Base-by-base conservation (phyloP, 2,329 filamentous ascomycete species). In the Alternaria solani region DNA sequence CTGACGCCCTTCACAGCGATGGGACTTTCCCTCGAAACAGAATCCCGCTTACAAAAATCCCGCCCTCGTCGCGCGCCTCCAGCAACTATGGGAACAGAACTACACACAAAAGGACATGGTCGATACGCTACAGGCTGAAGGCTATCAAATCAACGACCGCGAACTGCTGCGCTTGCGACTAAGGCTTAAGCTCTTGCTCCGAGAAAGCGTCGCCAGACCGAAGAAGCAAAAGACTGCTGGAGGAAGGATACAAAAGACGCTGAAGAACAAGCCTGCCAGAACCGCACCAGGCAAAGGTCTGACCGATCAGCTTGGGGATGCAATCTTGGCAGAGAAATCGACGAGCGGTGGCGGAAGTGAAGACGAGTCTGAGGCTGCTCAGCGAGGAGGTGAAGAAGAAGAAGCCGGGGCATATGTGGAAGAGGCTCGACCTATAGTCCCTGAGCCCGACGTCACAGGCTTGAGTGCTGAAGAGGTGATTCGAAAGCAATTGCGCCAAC, bases 11-110 rank as follows among this genome's bases (percentile, higher is more conserved):
- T 63, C 20, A 38, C 30, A 80, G 72, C 84, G 87, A 75, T 95
- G 92, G 92, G 86, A 87, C 7, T 94, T 95, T 68, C 91, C 91
- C 14, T 87, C 85, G 59, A 92, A 92, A 75, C 88, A 91, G 67
- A 88, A 89, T 61, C 88, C 88, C 0, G 88, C 89, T 1, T 87
- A 93, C 73, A 91, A 90, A 71, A 90, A 93, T 73, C 81, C 84
- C 14, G 82, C 81, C 25, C 85, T 94, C 7, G 87, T 91, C 41
- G 85, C 84, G 18, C 87, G 92, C 30, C 85, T 94, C 62, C 89
- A 88, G 72, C 86, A 94, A 78, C 83, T 95, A 69, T 95, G 92
- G 92, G 89, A 92, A 75, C 83, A 82, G 68, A 95, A 94, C 72
- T 83, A 87, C 14, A 84, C 82, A 18, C 91, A 93, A 76, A 85